Conservation (phyloP, 108 stramenopile species). For the Nitzschia sp. region DNA sequence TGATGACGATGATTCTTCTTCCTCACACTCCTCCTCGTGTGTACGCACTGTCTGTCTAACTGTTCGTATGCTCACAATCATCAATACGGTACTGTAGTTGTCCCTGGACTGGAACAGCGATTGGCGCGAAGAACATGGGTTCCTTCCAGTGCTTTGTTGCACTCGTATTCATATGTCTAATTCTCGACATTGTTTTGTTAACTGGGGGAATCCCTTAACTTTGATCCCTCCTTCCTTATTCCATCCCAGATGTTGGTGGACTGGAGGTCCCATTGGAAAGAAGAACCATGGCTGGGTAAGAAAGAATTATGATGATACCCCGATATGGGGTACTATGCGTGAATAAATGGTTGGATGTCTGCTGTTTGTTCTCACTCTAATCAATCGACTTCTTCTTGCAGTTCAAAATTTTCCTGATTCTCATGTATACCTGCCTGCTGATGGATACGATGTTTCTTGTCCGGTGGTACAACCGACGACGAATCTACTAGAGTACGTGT, state of each 20-base stretch:
- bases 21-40: background rate
- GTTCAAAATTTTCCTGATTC: slow-evolving; percentile 19
- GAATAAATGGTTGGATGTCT: too few species aligned
- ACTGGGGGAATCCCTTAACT: slow-evolving; percentile 41
- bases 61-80: too few species aligned
- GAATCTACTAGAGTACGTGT: background rate
- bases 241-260: slow-evolving; percentile 18
- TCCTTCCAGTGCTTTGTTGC: slow-evolving; percentile 74
- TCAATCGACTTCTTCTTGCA: too few species aligned
- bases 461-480: slow-evolving; percentile 13
- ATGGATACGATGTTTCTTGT: slow-evolving; percentile 21
- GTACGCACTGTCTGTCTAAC: too few species aligned
- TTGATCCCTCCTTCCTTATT: background rate
- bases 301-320: too few species aligned
- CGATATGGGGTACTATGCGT: too few species aligned
- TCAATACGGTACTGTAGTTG: slow-evolving; percentile 26
- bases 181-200: slow-evolving; percentile 54
- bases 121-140: slow-evolving; percentile 78
- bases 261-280: slow-evolving; percentile 10
- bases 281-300: slow-evolving; percentile 16
- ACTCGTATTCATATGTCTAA: slow-evolving; percentile 60
- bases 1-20: too few species aligned
- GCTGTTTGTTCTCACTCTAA: too few species aligned
- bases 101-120: slow-evolving; percentile 76
- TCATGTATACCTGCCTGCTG: slow-evolving; percentile 16